Evolutionary conservation across 108 stramenopile species (phyloP).

Genomic region (Cylindrotheca fusiformis): DNA sequence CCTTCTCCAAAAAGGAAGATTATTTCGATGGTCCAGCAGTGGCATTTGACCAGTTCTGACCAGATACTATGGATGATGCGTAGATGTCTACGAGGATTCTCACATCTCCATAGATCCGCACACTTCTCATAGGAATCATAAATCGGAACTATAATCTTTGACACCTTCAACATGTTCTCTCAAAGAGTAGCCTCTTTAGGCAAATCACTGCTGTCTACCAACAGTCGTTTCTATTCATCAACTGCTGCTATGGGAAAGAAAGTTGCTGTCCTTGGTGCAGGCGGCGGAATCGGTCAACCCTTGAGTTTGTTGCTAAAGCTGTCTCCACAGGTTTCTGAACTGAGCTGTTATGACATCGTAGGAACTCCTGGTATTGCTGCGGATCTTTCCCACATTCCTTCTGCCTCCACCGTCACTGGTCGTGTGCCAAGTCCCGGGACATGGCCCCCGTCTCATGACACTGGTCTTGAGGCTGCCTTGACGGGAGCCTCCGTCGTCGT

Average conservation of each 20-base stretch:
- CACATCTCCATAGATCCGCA: too few relatives aligned
- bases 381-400: constrained; percentile 73
- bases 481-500: constrained; percentile 92
- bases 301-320: constrained; percentile 96
- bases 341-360: constrained; percentile 89
- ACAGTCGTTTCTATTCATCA: constrained; percentile 38
- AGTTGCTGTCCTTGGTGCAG: constrained; percentile 92
- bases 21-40: too few relatives aligned
- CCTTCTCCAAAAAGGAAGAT: too few relatives aligned
- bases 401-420: constrained; percentile 56
- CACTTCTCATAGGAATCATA: too few relatives aligned
- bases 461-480: constrained; percentile 74
- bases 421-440: constrained; percentile 60
- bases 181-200: constrained; percentile 12
- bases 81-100: too few relatives aligned
- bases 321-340: constrained; percentile 73
- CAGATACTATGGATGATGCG: too few relatives aligned
- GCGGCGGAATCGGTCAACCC: constrained; percentile 99
- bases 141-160: too few relatives aligned
- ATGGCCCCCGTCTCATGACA: constrained; percentile 70
- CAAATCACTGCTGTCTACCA: background rate
- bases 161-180: constrained; percentile 18
- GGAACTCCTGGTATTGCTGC: constrained; percentile 98
- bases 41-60: too few relatives aligned
- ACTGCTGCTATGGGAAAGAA: constrained; percentile 56